Evolutionary conservation across 805 yeast species (phyloP).

Genomic region (Barnettozyma salicaria): DNA sequence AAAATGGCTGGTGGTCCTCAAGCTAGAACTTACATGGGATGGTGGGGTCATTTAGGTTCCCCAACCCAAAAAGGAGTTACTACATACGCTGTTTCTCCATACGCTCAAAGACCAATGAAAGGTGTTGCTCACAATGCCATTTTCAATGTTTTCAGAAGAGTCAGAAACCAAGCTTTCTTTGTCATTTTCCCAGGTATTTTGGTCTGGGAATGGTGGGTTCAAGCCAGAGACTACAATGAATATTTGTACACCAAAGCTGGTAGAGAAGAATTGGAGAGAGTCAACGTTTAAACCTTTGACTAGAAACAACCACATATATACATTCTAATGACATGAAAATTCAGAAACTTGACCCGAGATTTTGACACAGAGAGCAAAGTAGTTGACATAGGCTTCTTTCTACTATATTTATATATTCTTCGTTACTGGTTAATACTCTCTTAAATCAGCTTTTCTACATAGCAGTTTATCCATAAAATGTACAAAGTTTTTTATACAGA

Average conservation of each 20-base stretch:
- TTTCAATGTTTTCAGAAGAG: conserved; percentile 93
- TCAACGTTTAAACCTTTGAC: conserved; percentile 35
- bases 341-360: neutral
- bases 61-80: conserved; percentile 84
- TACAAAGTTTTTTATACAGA: conserved; percentile 8
- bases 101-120: conserved; percentile 87
- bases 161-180: conserved; percentile 75
- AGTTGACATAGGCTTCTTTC: neutral
- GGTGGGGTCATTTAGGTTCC: conserved; percentile 94
- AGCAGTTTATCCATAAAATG: conserved; percentile 8
- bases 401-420: conserved; percentile 5
- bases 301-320: too few relatives aligned
- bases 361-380: neutral
- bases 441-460: neutral
- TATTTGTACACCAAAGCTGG: conserved; percentile 97
- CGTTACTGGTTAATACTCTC: conserved; percentile 3
- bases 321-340: too few relatives aligned
- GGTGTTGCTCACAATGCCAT: conserved; percentile 80
- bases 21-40: conserved; percentile 81
- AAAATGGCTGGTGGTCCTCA: conserved; percentile 64
- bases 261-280: conserved; percentile 83
- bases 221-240: conserved; percentile 86
- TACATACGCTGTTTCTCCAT: conserved; percentile 87
- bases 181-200: conserved; percentile 70
- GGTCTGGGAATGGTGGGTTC: conserved; percentile 82